Evolutionary conservation across 164 flowering plant species (phyloP), one percentile per base, ranked within the genome.

Genomic region (Litsea cubeba): DNA sequence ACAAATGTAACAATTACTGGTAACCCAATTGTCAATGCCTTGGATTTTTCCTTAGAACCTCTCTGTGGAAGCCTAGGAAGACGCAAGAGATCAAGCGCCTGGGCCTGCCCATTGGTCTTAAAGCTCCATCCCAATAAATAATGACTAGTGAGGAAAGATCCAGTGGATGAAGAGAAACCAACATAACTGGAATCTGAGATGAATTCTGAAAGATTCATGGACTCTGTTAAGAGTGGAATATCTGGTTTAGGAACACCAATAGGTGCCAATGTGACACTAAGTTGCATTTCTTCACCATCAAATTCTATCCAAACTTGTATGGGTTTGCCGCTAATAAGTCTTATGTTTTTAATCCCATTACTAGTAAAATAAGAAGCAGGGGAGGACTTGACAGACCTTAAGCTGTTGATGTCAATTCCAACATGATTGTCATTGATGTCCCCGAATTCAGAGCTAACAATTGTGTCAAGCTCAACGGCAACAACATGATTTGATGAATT

Each of bases 391-490:
- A 3, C 18, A 4, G 91, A 86, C 1, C 0, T 40, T 65, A 88
- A 15, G 70, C 80, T 62, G 65, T 88, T 88, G 32, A 88, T 69
- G 78, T 86, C 87, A 49, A 88, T 78, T 17, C 89, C 91, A 0
- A 86, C 86, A 76, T 88, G 89, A 70, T 86, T 84, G 5, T 75
- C 64, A 71, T 81, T 62, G 1, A 76, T 80, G 28, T 84, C 91
- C 1, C 28, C 15, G 3, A 79, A 23, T 2, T 76, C 83, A 8
- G 75, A 49, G 54, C 67, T 77, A 4, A 5, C 3, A 3, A 77
- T 23, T 1, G 85, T 81, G 71, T 85, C 89, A 15, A 88, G 69
- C 74, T 86, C 91, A 0, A 88, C 76, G 0, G 87, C 86, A 1
- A 86, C 49, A 1, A 86, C 23, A 32, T 85, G 86, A 67, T 85